These are phyloP conservation scores for Eimeria tenella DNA, from an alignment of 169 alveolate genomes.

Conservation along the genomic window DNA sequence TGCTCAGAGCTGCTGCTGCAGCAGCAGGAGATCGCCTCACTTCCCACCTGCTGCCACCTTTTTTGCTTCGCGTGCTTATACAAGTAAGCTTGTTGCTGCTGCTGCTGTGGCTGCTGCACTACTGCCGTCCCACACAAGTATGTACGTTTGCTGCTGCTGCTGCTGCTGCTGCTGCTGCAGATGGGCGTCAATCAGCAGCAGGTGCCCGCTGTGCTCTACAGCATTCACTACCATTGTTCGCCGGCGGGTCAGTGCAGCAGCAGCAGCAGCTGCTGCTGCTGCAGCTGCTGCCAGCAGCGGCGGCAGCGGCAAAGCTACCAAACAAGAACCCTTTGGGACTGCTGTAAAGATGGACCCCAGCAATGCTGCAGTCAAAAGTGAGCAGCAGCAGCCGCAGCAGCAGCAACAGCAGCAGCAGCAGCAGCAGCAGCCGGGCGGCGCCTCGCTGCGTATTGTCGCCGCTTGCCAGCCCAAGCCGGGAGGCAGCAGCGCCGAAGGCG, in stretches of 20 bases:
- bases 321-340: background rate
- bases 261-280: background rate
- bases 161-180: background rate
- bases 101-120: background rate
- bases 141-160: background rate
- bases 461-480: background rate
- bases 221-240: background rate
- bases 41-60: constrained; percentile 81
- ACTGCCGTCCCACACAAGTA: no score
- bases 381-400: background rate
- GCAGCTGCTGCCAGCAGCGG: background rate
- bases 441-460: background rate
- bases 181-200: background rate
- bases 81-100: background rate
- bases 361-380: background rate
- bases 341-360: background rate
- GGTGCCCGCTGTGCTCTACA: background rate
- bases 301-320: background rate
- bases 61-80: constrained; percentile 85
- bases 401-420: background rate
- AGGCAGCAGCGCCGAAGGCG: background rate
- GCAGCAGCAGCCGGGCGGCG: background rate
- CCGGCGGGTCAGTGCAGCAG: background rate
- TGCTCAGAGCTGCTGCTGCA: constrained; percentile 26
- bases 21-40: constrained; percentile 46